These are phyloP conservation scores for Cymbidium sinense DNA, from an alignment of 106 monocot species.

Conservation along the genomic window DNA sequence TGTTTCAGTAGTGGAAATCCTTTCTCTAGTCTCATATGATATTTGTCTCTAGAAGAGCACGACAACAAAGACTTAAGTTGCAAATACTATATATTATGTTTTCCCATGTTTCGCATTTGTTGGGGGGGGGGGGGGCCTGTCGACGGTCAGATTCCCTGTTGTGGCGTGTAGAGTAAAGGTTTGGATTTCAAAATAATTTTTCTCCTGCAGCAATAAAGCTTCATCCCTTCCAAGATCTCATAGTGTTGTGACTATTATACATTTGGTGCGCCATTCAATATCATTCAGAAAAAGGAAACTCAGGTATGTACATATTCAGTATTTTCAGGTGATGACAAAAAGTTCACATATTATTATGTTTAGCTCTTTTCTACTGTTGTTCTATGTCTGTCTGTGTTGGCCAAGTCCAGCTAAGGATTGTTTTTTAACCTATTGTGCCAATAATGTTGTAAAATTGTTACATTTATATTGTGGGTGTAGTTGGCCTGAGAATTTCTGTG, in stretches of 20 bases:
- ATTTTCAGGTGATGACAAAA: too few relatives aligned
- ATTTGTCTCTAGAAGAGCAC: neutral
- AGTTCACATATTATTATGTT: too few relatives aligned
- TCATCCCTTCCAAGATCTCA: neutral
- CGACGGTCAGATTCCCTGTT: too few relatives aligned
- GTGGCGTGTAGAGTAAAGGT: too few relatives aligned
- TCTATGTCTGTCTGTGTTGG: too few relatives aligned
- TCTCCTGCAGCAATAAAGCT: neutral
- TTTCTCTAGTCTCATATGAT: slow-evolving; percentile 6
- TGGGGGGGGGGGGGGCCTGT: neutral
- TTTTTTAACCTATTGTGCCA: too few relatives aligned
- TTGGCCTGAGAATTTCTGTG: too few relatives aligned
- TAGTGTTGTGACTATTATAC: neutral
- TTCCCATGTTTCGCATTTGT: neutral
- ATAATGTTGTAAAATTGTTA: too few relatives aligned
- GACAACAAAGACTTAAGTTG: neutral
- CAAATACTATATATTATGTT: neutral
- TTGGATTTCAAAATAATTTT: neutral
- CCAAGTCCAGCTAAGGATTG: too few relatives aligned
- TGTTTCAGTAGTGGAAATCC: neutral
- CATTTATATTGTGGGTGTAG: too few relatives aligned
- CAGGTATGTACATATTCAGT: neutral
- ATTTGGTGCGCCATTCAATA: neutral
- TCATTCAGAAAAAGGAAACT: neutral
- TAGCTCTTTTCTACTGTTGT: too few relatives aligned